phyloP scores from a whole-genome alignment of 306 rosid genomes.

The Malus asiatica region DNA sequence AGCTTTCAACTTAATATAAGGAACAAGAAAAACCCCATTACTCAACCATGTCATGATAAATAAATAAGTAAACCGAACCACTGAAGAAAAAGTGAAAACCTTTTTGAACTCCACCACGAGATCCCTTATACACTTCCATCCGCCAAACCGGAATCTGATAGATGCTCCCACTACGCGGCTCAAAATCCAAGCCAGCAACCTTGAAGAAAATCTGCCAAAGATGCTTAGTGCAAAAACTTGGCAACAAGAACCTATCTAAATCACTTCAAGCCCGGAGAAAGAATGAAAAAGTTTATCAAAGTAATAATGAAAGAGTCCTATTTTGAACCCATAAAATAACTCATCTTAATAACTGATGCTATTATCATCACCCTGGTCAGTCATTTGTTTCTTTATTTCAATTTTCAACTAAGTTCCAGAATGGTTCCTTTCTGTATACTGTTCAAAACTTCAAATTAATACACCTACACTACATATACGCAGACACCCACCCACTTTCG shows the following conservation, averaged over 20 bases:
- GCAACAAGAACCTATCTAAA: constrained; percentile 2
- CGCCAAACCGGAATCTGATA: constrained; percentile 79
- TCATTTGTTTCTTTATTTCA: not conserved
- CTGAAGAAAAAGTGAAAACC: constrained; percentile 40
- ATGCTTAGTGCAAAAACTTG: constrained; percentile 3
- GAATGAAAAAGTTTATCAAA: constrained; percentile 7
- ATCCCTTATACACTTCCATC: constrained; percentile 90
- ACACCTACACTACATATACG: not conserved
- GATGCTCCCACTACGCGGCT: constrained; percentile 83
- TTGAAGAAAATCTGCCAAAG: constrained; percentile 72
- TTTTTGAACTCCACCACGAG: constrained; percentile 82
- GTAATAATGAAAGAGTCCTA: not conserved
- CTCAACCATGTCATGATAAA: not conserved
- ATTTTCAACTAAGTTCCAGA: not conserved
- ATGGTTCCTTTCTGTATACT: not conserved
- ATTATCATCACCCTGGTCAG: not conserved
- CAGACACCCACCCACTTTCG: too few species aligned
- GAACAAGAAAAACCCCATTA: constrained; percentile 1
- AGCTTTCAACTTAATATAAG: constrained; percentile 8
- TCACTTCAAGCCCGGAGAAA: not conserved
- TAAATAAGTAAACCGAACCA: constrained; percentile 7
- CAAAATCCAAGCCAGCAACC: constrained; percentile 84
- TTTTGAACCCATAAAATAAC: not conserved
- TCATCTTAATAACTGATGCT: not conserved
- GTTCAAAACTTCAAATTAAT: not conserved